Evolutionary conservation across 768 basidiomycete species (phyloP).

Genomic region (Mycena galericulata): DNA sequence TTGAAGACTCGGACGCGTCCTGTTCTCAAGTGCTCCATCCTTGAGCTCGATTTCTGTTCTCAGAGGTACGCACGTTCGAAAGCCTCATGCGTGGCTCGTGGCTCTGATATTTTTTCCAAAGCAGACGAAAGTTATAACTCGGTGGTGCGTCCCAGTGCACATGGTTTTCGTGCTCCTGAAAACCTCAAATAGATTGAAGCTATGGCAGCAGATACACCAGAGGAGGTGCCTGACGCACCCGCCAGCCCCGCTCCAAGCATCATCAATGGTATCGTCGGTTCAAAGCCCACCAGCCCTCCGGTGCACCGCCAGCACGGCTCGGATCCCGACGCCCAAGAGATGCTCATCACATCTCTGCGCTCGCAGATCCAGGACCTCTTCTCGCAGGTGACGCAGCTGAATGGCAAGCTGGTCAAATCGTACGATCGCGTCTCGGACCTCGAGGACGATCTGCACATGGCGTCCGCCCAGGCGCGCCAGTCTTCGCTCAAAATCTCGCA

Average conservation of each 20-base stretch:
- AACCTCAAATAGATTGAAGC: background rate
- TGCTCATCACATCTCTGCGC: slow-evolving; percentile 85
- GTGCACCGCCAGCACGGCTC: slow-evolving; percentile 24
- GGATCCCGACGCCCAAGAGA: slow-evolving; percentile 79
- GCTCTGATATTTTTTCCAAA: slow-evolving; percentile 6
- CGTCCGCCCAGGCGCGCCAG: slow-evolving; percentile 67
- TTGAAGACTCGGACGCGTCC: slow-evolving; percentile 3
- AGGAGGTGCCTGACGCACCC: slow-evolving; percentile 13
- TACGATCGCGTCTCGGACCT: slow-evolving; percentile 94
- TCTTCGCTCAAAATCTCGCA: slow-evolving; percentile 77
- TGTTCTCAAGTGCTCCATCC: background rate
- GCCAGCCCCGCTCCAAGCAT: slow-evolving; percentile 20
- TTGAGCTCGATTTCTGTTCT: background rate
- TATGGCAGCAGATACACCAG: slow-evolving; percentile 26
- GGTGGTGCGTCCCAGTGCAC: slow-evolving; percentile 4
- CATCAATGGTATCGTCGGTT: slow-evolving; percentile 27
- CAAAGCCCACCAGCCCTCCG: slow-evolving; percentile 8
- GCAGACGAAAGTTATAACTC: slow-evolving; percentile 5
- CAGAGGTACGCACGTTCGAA: slow-evolving; percentile 22
- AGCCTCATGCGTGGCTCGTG: background rate
- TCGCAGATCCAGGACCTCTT: slow-evolving; percentile 87
- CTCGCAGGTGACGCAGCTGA: slow-evolving; percentile 91
- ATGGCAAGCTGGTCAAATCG: slow-evolving; percentile 90
- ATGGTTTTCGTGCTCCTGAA: background rate
- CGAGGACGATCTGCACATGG: slow-evolving; percentile 87